Conservation (phyloP, 225 moss, liverwort and hornwort genomes). For the Takakia lepidozioides region DNA sequence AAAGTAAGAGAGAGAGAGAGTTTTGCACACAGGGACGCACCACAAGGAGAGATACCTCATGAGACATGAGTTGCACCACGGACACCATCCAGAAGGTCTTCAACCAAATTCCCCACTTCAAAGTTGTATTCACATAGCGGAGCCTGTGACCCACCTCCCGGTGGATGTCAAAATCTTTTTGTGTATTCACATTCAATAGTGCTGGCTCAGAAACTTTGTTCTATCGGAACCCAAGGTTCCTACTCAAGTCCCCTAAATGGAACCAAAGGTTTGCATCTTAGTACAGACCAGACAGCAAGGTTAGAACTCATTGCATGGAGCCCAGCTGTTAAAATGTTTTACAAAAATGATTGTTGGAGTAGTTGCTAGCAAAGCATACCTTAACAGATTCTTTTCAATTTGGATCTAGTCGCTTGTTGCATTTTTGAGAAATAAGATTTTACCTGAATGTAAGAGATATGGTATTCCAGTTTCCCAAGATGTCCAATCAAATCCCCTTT, state of each 20-base stretch:
- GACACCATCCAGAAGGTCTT: conserved; percentile 78
- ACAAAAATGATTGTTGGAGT: no score
- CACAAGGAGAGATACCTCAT: conserved; percentile 28
- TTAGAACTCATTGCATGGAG: no score
- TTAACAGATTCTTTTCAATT: no score
- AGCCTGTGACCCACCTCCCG: conserved; percentile 27
- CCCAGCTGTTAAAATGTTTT: no score
- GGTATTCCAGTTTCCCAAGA: conserved; percentile 65
- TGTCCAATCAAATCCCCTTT: conserved; percentile 73
- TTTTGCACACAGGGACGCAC: conserved; percentile 16
- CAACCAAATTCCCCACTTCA: conserved; percentile 54
- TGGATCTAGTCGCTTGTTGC: no score
- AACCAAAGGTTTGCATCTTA: no score
- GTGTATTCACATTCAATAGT: no score
- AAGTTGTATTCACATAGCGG: conserved; percentile 66
- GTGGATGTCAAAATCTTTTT: conserved; percentile 11
- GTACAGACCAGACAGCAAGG: no score
- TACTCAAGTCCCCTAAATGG: no score
- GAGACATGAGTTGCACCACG: conserved; percentile 69
- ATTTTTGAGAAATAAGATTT: conserved; percentile 9
- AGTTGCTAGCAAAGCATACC: no score
- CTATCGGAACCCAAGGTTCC: no score
- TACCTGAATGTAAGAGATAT: conserved; percentile 69
- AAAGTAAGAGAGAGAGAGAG: not conserved
- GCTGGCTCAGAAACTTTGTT: no score